Percentiles rank a stretch among this genome's conserved stretches.
Evolutionary conservation across 1,284 basidiomycete species (phyloP).

Genomic region (Chalciporus sp.): DNA sequence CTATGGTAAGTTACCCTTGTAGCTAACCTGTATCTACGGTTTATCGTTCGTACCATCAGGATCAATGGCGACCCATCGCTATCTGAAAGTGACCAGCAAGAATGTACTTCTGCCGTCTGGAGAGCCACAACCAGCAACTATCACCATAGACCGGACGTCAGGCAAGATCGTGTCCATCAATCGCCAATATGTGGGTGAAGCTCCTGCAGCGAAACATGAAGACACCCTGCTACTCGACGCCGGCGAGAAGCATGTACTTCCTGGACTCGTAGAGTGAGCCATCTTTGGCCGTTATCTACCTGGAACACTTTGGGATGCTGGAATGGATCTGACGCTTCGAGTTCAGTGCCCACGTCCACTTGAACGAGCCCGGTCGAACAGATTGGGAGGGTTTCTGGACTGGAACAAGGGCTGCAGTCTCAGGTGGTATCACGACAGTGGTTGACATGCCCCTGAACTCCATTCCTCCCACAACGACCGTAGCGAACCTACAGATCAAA

Average conservation of each 20-base stretch:
- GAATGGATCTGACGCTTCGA: neutral
- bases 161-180: constrained; percentile 72
- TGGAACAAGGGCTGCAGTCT: constrained; percentile 84
- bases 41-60: neutral
- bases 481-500: constrained; percentile 73
- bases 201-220: constrained; percentile 33
- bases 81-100: constrained; percentile 44
- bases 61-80: constrained; percentile 20
- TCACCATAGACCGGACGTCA: constrained; percentile 60
- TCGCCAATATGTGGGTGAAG: constrained; percentile 30
- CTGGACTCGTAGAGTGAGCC: constrained; percentile 66
- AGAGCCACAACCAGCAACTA: constrained; percentile 65
- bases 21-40: neutral
- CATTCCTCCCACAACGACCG: constrained; percentile 90
- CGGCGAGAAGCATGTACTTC: constrained; percentile 69
- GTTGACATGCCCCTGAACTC: constrained; percentile 97
- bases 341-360: constrained; percentile 85
- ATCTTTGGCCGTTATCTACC: neutral
- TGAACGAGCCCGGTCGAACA: constrained; percentile 90
- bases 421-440: constrained; percentile 89
- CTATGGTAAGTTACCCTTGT: too few species aligned
- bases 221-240: constrained; percentile 59
- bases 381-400: constrained; percentile 95
- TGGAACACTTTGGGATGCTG: neutral
- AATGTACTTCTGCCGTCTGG: constrained; percentile 63